These are phyloP conservation scores for Annulohypoxylon bovei DNA, from an alignment of 495 filamentous ascomycete genomes.

Conservation along the genomic window DNA sequence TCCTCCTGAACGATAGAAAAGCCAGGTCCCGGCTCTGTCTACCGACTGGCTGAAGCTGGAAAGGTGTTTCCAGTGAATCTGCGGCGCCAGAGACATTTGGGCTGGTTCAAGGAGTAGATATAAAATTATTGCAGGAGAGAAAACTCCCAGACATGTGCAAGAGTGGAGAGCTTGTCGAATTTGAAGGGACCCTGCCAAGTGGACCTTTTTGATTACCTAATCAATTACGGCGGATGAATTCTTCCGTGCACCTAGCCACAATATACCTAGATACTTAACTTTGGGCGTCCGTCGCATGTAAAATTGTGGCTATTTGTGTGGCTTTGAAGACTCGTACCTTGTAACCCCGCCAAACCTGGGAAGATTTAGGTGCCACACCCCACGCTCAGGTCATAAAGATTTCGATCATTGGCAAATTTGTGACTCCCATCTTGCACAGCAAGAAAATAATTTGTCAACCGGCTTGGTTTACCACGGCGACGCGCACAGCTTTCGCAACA, in stretches of 20 bases:
- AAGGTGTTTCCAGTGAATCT: slow-evolving; percentile 30
- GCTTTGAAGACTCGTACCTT: neutral
- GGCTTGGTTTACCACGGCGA: slow-evolving; percentile 4
- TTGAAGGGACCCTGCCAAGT: slow-evolving; percentile 14
- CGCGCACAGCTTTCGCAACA: slow-evolving; percentile 5
- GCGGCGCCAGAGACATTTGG: slow-evolving; percentile 43
- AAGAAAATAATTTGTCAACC: slow-evolving; percentile 15
- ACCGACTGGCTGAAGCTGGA: slow-evolving; percentile 30
- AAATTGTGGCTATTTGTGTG: neutral
- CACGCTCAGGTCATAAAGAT: slow-evolving; percentile 46
- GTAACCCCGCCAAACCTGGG: slow-evolving; percentile 36
- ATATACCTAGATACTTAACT: neutral
- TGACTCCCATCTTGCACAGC: slow-evolving; percentile 20
- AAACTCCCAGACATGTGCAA: slow-evolving; percentile 37
- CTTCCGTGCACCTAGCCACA: slow-evolving; percentile 23
- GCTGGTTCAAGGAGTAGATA: slow-evolving; percentile 13
- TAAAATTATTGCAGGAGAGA: slow-evolving; percentile 30
- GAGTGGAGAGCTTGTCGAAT: slow-evolving; percentile 29
- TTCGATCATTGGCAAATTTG: slow-evolving; percentile 44
- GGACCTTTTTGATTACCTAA: slow-evolving; percentile 4
- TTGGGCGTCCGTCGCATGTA: too few species aligned
- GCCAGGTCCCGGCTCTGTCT: slow-evolving; percentile 18
- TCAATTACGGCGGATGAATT: slow-evolving; percentile 6
- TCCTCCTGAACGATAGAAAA: slow-evolving; percentile 21
- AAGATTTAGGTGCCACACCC: slow-evolving; percentile 36